A percentile compares a stretch with the other conserved stretches of the same genome.
phyloP scores from a whole-genome alignment of 768 basidiomycete genomes.

The Rhodotorula paludigena region DNA sequence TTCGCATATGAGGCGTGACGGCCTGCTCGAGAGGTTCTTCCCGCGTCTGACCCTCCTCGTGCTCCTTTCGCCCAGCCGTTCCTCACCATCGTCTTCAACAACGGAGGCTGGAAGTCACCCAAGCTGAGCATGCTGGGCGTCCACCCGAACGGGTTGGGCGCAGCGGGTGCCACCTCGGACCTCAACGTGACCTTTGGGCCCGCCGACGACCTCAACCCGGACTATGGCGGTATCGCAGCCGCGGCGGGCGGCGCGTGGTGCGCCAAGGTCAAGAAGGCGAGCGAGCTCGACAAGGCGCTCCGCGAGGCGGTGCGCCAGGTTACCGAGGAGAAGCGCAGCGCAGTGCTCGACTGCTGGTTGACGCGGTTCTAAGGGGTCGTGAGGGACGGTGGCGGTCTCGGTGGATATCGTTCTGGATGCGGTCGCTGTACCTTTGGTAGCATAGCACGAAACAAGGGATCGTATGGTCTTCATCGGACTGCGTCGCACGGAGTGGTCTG shows the following conservation, averaged over 20 bases:
- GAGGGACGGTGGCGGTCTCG: too few species aligned
- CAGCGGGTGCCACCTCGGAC: slow-evolving; percentile 51
- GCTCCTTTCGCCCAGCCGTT: slow-evolving; percentile 54
- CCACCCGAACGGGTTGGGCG: slow-evolving; percentile 59
- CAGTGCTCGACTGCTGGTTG: slow-evolving; percentile 61
- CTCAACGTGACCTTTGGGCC: slow-evolving; percentile 64
- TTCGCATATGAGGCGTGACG: too few species aligned
- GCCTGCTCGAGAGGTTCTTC: background rate
- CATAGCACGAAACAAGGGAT: too few species aligned
- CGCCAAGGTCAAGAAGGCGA: slow-evolving; percentile 44
- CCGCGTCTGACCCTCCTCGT: background rate
- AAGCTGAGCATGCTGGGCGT: slow-evolving; percentile 62
- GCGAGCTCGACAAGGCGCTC: slow-evolving; percentile 48
- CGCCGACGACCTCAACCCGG: slow-evolving; percentile 49
- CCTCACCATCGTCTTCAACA: slow-evolving; percentile 65
- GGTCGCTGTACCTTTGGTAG: too few species aligned
- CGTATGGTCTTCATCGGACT: too few species aligned
- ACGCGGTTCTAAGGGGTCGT: slow-evolving; percentile 47
- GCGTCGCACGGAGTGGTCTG: too few species aligned
- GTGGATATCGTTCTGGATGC: too few species aligned
- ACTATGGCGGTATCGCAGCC: slow-evolving; percentile 60
- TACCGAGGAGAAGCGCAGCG: slow-evolving; percentile 60
- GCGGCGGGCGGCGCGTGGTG: slow-evolving; percentile 67
- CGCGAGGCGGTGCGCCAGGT: slow-evolving; percentile 58
- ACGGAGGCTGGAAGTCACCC: slow-evolving; percentile 58